These are phyloP conservation scores for Venturia nashicola DNA, from an alignment of 2,329 filamentous ascomycete species.

Conservation along the genomic window DNA sequence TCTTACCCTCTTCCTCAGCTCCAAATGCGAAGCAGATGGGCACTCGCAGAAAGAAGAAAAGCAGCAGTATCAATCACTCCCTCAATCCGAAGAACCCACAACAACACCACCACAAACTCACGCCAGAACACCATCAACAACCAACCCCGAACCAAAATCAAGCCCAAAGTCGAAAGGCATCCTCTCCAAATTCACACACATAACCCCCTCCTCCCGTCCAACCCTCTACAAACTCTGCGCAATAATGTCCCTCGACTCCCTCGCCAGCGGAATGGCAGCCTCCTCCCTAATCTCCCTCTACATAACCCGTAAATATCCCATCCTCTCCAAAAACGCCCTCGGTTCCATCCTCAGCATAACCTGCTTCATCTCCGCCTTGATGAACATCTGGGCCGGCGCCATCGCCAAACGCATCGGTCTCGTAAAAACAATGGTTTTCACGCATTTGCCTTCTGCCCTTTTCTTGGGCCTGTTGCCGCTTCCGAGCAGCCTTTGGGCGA, in stretches of 20 bases:
- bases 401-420: conserved; percentile 52
- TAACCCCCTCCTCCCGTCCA: conserved; percentile 42
- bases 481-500: conserved; percentile 37
- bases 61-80: conserved; percentile 1
- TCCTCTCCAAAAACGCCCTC: conserved; percentile 39
- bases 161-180: conserved; percentile 15
- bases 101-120: not conserved
- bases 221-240: conserved; percentile 51
- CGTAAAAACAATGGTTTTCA: conserved; percentile 31
- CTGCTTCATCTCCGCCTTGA: conserved; percentile 28
- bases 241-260: conserved; percentile 55
- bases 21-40: conserved; percentile 8
- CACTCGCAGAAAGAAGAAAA: not conserved
- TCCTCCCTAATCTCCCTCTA: conserved; percentile 41
- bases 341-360: conserved; percentile 41
- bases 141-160: conserved; percentile 17
- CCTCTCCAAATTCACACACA: conserved; percentile 33
- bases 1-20: conserved; percentile 6
- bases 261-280: conserved; percentile 57
- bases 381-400: conserved; percentile 42
- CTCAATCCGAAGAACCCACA: not conserved
- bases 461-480: conserved; percentile 42
- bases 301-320: conserved; percentile 41
- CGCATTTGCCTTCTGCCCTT: conserved; percentile 46
- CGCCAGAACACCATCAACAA: conserved; percentile 1